Evolutionary conservation across 768 basidiomycete genomes (phyloP).

Genomic region (Amanita thiersii): DNA sequence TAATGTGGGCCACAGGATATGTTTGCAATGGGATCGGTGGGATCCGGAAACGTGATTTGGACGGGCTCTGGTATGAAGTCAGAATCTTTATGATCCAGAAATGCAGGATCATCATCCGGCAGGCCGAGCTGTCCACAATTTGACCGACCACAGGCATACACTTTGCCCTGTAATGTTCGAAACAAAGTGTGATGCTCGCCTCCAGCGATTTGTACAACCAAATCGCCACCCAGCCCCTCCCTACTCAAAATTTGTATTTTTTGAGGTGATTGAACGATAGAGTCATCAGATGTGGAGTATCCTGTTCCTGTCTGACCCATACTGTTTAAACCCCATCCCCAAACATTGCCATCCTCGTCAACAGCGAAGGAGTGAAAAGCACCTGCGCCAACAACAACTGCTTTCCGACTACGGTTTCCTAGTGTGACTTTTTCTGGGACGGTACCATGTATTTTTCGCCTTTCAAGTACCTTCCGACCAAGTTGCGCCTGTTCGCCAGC

Average conservation of each 20-base stretch:
- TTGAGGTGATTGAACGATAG: constrained; percentile 53
- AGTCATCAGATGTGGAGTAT: constrained; percentile 32
- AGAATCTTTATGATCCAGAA: constrained; percentile 41
- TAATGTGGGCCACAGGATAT: constrained; percentile 67
- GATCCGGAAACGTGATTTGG: constrained; percentile 55
- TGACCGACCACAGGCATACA: constrained; percentile 81
- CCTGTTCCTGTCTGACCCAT: constrained; percentile 77
- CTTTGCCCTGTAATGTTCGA: constrained; percentile 72
- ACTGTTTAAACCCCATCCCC: constrained; percentile 95
- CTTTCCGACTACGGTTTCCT: constrained; percentile 51
- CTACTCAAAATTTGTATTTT: constrained; percentile 60
- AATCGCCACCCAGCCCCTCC: constrained; percentile 48
- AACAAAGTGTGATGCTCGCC: constrained; percentile 92
- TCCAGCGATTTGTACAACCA: constrained; percentile 65
- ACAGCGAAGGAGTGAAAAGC: constrained; percentile 88
- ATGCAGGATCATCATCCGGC: constrained; percentile 58
- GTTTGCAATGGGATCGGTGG: constrained; percentile 54
- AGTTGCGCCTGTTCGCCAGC: constrained; percentile 88
- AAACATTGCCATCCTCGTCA: constrained; percentile 74
- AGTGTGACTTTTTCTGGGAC: constrained; percentile 80
- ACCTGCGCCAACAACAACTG: constrained; percentile 69
- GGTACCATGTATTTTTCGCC: constrained; percentile 84
- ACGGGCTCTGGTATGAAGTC: constrained; percentile 64
- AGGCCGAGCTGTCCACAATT: constrained; percentile 83
- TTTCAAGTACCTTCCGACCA: constrained; percentile 82